Base-by-base conservation (phyloP, 208 protist species). In the Vickermania ingenoplastis region DNA sequence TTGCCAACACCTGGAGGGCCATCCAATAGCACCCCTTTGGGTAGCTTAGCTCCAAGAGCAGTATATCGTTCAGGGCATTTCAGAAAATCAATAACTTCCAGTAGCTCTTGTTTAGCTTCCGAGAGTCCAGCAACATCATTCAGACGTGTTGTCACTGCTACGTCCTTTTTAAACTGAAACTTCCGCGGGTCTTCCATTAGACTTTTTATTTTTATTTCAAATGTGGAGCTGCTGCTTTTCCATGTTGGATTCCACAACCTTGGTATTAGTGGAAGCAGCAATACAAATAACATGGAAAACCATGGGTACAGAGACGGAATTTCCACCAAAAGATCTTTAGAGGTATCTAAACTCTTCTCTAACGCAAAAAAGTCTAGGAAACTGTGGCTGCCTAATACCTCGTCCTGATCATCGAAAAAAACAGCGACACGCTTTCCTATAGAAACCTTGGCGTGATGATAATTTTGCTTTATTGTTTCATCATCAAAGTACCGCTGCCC, bases 1-100 rank as follows among this genome's bases (percentile, higher is more conserved):
- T 98, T 99, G 50, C 97, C 97, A 1, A 97, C 97, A 41, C 97
- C 97, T 21, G 97, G 97, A 27, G 94, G 94, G 23, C 97, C 97
- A 57, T 94, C 86, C 5, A 99, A 77, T 31, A 99, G 77, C 1
- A 99, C 78, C 27, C 96, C 97, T 63, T 97, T 98, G 22, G 96
- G 95, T 59, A 99, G 64, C 63, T 95, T 97, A 17, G 89, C 96
- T 29, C 96, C 96, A 22, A 99, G 81, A 13, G 67, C 55, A n/a
- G 76, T 69, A 67, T 97, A 99, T 53, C 89, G 92, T n/a, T 75
- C 61, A 2, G 96, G 96, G 60, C 96, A 77, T 59, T 89, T 87
- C 11, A 99, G 77, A 49, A 98, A 98, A 57, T 98, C 89, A 41
- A 99, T 94, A 28, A 98, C 89, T 66, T 98, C 87, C 41, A 91